These are phyloP conservation scores for Dendrostoma leiphaemia DNA, from an alignment of 2,329 filamentous ascomycete genomes.

Conservation along the genomic window DNA sequence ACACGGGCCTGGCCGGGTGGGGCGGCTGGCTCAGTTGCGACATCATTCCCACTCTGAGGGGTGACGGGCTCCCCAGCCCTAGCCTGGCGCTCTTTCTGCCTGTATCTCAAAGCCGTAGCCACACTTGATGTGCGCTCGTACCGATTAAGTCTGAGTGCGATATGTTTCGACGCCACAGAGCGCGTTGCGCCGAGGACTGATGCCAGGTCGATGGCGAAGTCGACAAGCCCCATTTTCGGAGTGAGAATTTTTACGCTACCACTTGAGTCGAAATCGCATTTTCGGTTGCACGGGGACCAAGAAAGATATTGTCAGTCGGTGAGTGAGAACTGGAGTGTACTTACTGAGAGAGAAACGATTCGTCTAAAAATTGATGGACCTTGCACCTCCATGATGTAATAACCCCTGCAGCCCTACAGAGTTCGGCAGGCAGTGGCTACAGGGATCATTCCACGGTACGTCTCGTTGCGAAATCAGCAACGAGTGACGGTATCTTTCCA, in stretches of 20 bases:
- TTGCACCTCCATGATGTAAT: constrained; percentile 16
- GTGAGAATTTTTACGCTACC: neutral
- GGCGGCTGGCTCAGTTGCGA: neutral
- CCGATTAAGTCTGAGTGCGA: constrained; percentile 54
- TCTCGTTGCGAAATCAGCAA: neutral
- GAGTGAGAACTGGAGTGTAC: neutral
- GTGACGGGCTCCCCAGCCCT: neutral
- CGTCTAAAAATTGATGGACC: constrained; percentile 7
- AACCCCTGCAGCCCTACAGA: constrained; percentile 19
- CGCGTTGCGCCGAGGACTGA: constrained; percentile 69
- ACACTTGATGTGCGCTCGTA: constrained; percentile 48
- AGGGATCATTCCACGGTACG: neutral
- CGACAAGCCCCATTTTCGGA: constrained; percentile 57
- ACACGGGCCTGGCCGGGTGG: neutral
- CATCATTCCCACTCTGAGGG: neutral
- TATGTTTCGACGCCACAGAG: constrained; percentile 62
- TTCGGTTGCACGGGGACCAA: neutral
- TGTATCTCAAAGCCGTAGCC: constrained; percentile 28
- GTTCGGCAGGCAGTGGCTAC: constrained; percentile 15
- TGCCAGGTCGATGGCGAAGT: constrained; percentile 66
- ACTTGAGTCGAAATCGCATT: neutral
- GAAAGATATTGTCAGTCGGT: neutral
- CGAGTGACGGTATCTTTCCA: neutral
- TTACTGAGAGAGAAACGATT: neutral
- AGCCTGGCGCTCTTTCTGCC: neutral